phyloP scores from a whole-genome alignment of 768 basidiomycete species.

The Asterophora parasitica region DNA sequence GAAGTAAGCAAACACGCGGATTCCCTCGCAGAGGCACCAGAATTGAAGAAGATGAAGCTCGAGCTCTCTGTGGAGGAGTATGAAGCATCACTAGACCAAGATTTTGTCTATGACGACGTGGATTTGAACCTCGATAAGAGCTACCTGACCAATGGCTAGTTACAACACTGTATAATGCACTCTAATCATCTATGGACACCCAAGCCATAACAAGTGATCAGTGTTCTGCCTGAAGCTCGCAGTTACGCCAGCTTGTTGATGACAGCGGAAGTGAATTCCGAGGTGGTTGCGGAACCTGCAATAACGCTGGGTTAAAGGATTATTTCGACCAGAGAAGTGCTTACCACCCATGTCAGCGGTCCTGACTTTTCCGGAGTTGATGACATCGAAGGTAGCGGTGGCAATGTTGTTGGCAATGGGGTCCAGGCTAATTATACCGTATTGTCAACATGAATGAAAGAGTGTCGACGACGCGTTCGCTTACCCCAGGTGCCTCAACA shows the following conservation, averaged over 20 bases:
- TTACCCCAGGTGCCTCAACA: slow-evolving; percentile 93
- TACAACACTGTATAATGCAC: slow-evolving; percentile 15
- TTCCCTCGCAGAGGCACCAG: slow-evolving; percentile 13
- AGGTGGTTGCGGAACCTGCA: slow-evolving; percentile 81
- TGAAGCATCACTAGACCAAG: slow-evolving; percentile 45
- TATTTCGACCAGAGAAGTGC: slow-evolving; percentile 16
- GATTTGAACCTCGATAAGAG: slow-evolving; percentile 28
- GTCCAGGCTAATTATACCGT: slow-evolving; percentile 63
- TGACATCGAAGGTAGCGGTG: slow-evolving; percentile 86
- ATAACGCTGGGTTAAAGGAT: slow-evolving; percentile 7
- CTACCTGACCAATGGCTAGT: slow-evolving; percentile 8
- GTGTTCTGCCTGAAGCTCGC: neutral
- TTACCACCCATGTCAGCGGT: slow-evolving; percentile 95
- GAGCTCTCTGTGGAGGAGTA: slow-evolving; percentile 44
- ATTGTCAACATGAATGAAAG: neutral
- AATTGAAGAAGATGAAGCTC: slow-evolving; percentile 36
- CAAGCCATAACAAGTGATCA: slow-evolving; percentile 1
- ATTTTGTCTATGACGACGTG: slow-evolving; percentile 41
- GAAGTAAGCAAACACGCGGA: slow-evolving; percentile 21
- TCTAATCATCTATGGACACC: slow-evolving; percentile 16
- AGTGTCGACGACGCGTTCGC: slow-evolving; percentile 18
- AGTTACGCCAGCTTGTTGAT: slow-evolving; percentile 65
- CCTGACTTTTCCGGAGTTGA: slow-evolving; percentile 80
- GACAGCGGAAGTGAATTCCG: slow-evolving; percentile 91
- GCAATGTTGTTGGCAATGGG: slow-evolving; percentile 92